Evolutionary conservation across 371 early-diverging fungal species (phyloP).

Genomic region (Syncephalastrum racemosum): DNA sequence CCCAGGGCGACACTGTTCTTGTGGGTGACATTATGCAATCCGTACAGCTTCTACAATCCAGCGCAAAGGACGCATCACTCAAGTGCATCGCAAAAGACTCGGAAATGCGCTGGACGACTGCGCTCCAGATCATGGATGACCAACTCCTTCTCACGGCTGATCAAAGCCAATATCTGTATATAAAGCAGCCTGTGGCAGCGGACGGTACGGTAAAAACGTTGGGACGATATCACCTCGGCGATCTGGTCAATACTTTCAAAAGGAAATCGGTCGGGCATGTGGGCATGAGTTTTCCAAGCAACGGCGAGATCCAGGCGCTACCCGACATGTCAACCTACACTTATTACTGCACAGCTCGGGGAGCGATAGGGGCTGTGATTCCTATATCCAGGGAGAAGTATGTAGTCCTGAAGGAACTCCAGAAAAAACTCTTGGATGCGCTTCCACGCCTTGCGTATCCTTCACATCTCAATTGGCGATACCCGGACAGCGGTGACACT

Average conservation of each 20-base stretch:
- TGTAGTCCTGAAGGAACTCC: conserved; percentile 59
- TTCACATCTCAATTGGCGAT: conserved; percentile 65
- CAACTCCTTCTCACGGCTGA: conserved; percentile 68
- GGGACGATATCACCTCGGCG: conserved; percentile 72
- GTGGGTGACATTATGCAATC: conserved; percentile 92
- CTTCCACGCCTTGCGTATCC: conserved; percentile 60
- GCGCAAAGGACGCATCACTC: conserved; percentile 26
- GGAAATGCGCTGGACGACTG: conserved; percentile 68
- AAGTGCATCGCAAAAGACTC: conserved; percentile 61
- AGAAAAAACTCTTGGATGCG: conserved; percentile 60
- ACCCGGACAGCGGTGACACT: conserved; percentile 34
- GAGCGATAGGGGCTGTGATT: conserved; percentile 78
- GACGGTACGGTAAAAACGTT: too few species aligned
- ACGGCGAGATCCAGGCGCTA: too few species aligned
- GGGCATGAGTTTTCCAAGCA: not conserved
- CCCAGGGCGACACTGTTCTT: conserved; percentile 66
- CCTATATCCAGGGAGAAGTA: conserved; percentile 58
- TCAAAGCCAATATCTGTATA: conserved; percentile 52
- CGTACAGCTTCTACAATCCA: conserved; percentile 57
- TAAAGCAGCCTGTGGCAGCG: too few species aligned
- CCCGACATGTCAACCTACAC: conserved; percentile 21
- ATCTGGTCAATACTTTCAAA: conserved; percentile 72
- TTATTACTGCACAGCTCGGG: conserved; percentile 80
- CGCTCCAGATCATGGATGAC: conserved; percentile 61
- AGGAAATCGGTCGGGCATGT: conserved; percentile 2